Percentiles rank a stretch among this genome's conserved stretches.
phyloP scores from a whole-genome alignment of 2,329 filamentous ascomycete genomes.

The Trichoderma citrinoviride region DNA sequence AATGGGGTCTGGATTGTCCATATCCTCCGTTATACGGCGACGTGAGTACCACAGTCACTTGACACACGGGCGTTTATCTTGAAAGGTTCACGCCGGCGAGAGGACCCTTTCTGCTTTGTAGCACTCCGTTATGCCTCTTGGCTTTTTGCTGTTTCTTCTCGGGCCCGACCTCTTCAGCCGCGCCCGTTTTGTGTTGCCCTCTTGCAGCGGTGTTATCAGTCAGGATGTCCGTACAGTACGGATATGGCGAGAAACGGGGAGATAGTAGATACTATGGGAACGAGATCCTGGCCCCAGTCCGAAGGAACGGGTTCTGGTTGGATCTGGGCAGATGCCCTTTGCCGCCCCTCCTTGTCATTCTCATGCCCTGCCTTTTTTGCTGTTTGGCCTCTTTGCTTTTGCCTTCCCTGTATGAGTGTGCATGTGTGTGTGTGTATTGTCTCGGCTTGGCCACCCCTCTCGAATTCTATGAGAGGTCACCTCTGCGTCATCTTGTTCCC shows the following conservation, averaged over 20 bases:
- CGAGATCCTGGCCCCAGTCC: neutral
- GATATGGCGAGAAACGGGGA: neutral
- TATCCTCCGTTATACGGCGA: neutral
- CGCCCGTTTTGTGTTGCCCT: neutral
- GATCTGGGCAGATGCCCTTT: conserved; percentile 1
- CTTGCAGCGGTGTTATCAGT: neutral
- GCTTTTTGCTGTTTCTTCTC: neutral
- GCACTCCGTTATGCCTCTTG: neutral
- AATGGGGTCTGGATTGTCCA: conserved; percentile 4
- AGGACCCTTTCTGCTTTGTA: neutral
- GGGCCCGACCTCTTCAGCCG: neutral
- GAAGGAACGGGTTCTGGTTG: neutral
- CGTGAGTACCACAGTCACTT: neutral
- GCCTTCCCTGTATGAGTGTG: neutral
- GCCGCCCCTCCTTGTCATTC: neutral
- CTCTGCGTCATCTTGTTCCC: neutral
- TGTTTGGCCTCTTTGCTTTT: too few relatives aligned
- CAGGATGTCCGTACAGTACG: neutral
- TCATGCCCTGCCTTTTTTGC: neutral
- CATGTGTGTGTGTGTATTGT: neutral
- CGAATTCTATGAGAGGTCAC: neutral
- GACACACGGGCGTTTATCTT: neutral
- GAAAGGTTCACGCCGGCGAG: neutral
- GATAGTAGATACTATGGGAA: neutral
- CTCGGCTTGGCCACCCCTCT: neutral